Evolutionary conservation across 305 asterid species (phyloP), one percentile per base, ranked within the genome.

Genomic region (Plantago lanceolata): DNA sequence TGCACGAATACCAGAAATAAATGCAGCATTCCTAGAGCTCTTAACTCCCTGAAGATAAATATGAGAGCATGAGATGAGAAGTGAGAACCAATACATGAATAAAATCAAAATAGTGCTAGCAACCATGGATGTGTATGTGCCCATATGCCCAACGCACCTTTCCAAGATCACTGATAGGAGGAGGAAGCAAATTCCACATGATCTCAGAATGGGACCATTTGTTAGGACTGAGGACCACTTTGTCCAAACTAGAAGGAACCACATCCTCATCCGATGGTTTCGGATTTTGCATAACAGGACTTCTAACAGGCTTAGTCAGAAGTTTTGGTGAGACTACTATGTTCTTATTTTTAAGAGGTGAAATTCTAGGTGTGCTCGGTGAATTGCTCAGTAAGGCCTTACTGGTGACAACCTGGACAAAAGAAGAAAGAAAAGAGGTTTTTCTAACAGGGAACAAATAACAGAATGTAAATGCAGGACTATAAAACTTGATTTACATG

Each of bases 321-420:
- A 48, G 52, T 71, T 87, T 86, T 45, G 89, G 93, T 9, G 90
- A 82, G 24, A 68, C 63, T 14, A 78, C 59, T 53, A 67, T 68
- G 65, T 91, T 86, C 78, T 88, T 88, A 78, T 68, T 74, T 66
- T 76, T 73, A 54, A 84, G 93, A 17, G 95, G 94, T 49, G 85
- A 78, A 66, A 75, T 48, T 28, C 37, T 71, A 6, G 79, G 62
- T 63, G 54, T 72, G 71, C 76, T 84, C 52, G 76, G 73, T 47
- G 69, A 63, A 68, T 71, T 47, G 57, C 64, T 70, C 15, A 70
- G 47, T 65, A 70, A 45, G 48, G 58, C 68, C 70, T 78, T 86
- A 64, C 75, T 80, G 20, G 61, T 53, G 20, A 64, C 60, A 63
- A 79, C 78, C 88, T 85, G 72, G 59, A 74, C 21, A 18, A 62